phyloP scores from a whole-genome alignment of 1,284 basidiomycete species.

The Termitomyces sp. region DNA sequence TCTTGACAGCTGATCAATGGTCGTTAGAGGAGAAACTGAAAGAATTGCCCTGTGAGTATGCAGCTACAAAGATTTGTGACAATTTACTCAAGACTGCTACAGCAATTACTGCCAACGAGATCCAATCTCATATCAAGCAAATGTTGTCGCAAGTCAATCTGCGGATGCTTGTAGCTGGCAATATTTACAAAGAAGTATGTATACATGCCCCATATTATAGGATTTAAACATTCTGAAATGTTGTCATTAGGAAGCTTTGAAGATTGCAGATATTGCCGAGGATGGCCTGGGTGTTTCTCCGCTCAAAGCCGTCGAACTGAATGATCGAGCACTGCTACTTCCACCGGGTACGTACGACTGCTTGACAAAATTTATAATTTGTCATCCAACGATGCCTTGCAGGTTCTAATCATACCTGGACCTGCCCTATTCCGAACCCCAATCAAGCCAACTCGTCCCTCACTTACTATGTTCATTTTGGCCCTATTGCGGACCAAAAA shows the following conservation, averaged over 20 bases:
- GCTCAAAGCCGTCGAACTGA: conserved; percentile 49
- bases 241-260: conserved; percentile 60
- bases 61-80: conserved; percentile 9
- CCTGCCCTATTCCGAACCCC: conserved; percentile 72
- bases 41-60: conserved; percentile 67
- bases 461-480: conserved; percentile 76
- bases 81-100: conserved; percentile 6
- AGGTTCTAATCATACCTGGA: conserved; percentile 74
- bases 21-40: conserved; percentile 77
- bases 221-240: not conserved
- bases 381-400: conserved; percentile 7
- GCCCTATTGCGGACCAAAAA: conserved; percentile 53
- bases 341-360: conserved; percentile 47
- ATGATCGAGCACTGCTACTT: conserved; percentile 63
- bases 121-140: conserved; percentile 62
- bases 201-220: not conserved
- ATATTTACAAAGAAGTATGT: conserved; percentile 75
- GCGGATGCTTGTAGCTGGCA: conserved; percentile 81
- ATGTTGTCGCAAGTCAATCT: conserved; percentile 70
- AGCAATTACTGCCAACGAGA: conserved; percentile 71
- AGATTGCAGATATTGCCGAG: conserved; percentile 72
- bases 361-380: not conserved
- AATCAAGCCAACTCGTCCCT: conserved; percentile 86
- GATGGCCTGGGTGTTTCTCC: conserved; percentile 57
- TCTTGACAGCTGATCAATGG: conserved; percentile 73